A percentile compares a stretch with the other conserved stretches of the same genome.
Evolutionary conservation across 2,329 filamentous ascomycete genomes (phyloP).

Genomic region (Epichloe hybrida): DNA sequence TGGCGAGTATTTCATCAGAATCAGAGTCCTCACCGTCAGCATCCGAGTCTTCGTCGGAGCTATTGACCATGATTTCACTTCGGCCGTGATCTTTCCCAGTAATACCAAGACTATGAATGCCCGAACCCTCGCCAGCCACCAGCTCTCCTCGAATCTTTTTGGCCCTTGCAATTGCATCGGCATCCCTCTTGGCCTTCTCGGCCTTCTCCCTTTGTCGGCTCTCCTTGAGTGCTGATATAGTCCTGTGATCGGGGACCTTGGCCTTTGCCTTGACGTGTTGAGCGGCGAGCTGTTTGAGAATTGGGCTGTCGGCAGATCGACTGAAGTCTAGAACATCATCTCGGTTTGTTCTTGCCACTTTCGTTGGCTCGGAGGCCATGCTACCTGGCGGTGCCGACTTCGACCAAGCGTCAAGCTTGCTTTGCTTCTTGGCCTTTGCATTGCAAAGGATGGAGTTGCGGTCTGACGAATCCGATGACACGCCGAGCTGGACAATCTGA

Average conservation of each 20-base stretch:
- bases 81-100: conserved; percentile 69
- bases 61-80: conserved; percentile 84
- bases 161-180: conserved; percentile 56
- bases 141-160: conserved; percentile 31
- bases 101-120: conserved; percentile 56
- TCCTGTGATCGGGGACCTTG: conserved; percentile 22
- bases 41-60: conserved; percentile 61
- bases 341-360: conserved; percentile 23
- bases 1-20: conserved; percentile 36
- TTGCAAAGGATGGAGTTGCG: conserved; percentile 12
- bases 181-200: conserved; percentile 58
- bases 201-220: conserved; percentile 63
- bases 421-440: conserved; percentile 40
- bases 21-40: conserved; percentile 47
- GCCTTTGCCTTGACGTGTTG: conserved; percentile 18
- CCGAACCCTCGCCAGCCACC: conserved; percentile 59
- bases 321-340: conserved; percentile 34
- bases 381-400: conserved; percentile 28
- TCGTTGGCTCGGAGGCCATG: conserved; percentile 12
- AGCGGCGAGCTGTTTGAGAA: conserved; percentile 33
- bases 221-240: conserved; percentile 43
- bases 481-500: conserved; percentile 30
- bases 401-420: conserved; percentile 48
- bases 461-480: conserved; percentile 13
- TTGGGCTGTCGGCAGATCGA: conserved; percentile 32